Conservation (phyloP, 148 eudicot species). For the Camellia japonica region DNA sequence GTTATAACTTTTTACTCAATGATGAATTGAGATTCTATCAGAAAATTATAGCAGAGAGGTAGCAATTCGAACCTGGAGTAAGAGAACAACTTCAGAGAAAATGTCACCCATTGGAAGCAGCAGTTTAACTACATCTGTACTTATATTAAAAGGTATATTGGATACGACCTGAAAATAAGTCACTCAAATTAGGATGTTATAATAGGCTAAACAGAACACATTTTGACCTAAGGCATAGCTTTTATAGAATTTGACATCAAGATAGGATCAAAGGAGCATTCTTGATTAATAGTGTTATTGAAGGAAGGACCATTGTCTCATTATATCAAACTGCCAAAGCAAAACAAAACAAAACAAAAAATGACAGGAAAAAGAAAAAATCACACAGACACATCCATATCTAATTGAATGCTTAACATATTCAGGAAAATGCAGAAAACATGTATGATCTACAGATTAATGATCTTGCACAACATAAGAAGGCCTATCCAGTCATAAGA, state of each 20-base stretch:
- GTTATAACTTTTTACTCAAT: not conserved
- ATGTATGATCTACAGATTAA: too few species aligned
- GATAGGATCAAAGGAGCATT: not conserved
- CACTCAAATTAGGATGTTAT: not conserved
- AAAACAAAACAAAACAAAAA: not conserved
- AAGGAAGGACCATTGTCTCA: not conserved
- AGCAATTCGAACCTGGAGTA: conserved; percentile 69
- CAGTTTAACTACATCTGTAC: conserved; percentile 79
- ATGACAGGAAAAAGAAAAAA: not conserved
- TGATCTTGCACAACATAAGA: too few species aligned
- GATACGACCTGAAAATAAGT: conserved; percentile 67
- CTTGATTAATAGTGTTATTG: not conserved
- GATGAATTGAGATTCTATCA: not conserved
- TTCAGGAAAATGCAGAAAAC: too few species aligned
- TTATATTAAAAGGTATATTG: conserved; percentile 92
- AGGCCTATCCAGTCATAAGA: not conserved
- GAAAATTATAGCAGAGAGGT: not conserved
- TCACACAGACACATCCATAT: not conserved
- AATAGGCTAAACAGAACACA: not conserved
- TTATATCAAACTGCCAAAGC: not conserved
- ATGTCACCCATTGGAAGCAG: conserved; percentile 99
- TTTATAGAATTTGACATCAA: not conserved
- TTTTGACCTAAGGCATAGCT: not conserved
- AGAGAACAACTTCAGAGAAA: conserved; percentile 83
- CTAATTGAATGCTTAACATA: not conserved